Percentiles rank a stretch among this genome's conserved stretches.
phyloP scores from a whole-genome alignment of 2,329 filamentous ascomycete species.

The Sclerotinia subarctica region DNA sequence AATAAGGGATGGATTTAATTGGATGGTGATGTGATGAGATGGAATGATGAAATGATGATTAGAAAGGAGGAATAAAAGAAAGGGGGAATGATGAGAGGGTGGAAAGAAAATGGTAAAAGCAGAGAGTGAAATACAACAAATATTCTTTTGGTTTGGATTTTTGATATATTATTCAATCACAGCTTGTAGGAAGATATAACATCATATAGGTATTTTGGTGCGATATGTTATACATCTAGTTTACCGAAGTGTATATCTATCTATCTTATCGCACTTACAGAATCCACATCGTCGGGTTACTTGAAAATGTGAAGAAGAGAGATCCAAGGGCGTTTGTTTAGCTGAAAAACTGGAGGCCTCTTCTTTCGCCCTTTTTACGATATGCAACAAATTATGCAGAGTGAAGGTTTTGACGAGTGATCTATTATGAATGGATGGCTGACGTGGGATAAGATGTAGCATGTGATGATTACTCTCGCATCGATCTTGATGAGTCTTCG shows the following conservation, averaged over 20 bases:
- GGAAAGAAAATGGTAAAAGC: too few relatives aligned
- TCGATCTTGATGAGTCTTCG: too few relatives aligned
- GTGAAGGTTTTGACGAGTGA: not conserved
- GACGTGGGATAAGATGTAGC: not conserved
- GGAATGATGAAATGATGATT: too few relatives aligned
- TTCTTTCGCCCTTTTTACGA: constrained; percentile 13
- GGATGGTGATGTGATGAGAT: not conserved
- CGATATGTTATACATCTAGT: too few relatives aligned
- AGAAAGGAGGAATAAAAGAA: not conserved
- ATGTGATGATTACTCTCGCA: not conserved
- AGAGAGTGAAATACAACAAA: not conserved
- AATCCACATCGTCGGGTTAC: not conserved
- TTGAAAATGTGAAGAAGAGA: not conserved
- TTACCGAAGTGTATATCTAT: too few relatives aligned
- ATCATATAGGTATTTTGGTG: too few relatives aligned
- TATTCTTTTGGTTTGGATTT: not conserved
- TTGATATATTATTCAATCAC: too few relatives aligned
- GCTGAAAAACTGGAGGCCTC: not conserved
- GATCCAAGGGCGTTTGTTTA: not conserved
- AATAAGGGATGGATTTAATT: not conserved
- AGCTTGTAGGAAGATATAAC: too few relatives aligned
- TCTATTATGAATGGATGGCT: not conserved
- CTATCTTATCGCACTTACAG: not conserved
- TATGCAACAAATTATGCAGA: constrained; percentile 17
- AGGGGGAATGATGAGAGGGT: not conserved